Evolutionary conservation across 129 eudicot species (phyloP).

Genomic region (Chrysanthemum makinoi): DNA sequence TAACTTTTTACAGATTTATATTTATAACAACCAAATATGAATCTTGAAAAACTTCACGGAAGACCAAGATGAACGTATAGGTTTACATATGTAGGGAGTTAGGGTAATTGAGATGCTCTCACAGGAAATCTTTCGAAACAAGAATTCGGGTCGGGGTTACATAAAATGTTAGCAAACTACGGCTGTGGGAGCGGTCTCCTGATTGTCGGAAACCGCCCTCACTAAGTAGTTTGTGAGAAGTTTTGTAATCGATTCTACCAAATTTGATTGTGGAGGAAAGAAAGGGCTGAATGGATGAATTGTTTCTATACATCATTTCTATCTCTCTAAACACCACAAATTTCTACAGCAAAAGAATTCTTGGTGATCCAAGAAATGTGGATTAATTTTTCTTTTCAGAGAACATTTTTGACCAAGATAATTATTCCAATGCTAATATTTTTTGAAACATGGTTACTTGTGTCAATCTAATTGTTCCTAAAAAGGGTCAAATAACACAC

Average conservation of each 20-base stretch:
- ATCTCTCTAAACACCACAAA: constrained; percentile 27
- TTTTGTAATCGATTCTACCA: constrained; percentile 11
- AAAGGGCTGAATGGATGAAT: constrained; percentile 6
- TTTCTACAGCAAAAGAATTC: constrained; percentile 4
- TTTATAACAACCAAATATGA: neutral
- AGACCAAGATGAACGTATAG: constrained; percentile 18
- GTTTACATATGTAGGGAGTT: constrained; percentile 16
- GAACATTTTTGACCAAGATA: neutral
- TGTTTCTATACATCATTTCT: constrained; percentile 20
- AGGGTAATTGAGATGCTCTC: constrained; percentile 14
- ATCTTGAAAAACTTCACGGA: constrained; percentile 17
- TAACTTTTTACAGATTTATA: constrained; percentile 12
- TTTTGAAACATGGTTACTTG: neutral
- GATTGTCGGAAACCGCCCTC: constrained; percentile 53
- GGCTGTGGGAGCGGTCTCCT: constrained; percentile 53
- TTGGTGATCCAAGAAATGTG: constrained; percentile 31
- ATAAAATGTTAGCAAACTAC: constrained; percentile 6
- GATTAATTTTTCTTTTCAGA: neutral
- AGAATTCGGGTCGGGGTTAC: constrained; percentile 25
- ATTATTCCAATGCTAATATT: neutral
- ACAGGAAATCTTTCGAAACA: constrained; percentile 16
- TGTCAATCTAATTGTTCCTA: too few species aligned
- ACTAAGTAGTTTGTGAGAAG: constrained; percentile 26
- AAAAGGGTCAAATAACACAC: too few species aligned
- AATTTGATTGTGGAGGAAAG: constrained; percentile 33